phyloP scores from a whole-genome alignment of 2,329 filamentous ascomycete species.

The Onygena corvina region DNA sequence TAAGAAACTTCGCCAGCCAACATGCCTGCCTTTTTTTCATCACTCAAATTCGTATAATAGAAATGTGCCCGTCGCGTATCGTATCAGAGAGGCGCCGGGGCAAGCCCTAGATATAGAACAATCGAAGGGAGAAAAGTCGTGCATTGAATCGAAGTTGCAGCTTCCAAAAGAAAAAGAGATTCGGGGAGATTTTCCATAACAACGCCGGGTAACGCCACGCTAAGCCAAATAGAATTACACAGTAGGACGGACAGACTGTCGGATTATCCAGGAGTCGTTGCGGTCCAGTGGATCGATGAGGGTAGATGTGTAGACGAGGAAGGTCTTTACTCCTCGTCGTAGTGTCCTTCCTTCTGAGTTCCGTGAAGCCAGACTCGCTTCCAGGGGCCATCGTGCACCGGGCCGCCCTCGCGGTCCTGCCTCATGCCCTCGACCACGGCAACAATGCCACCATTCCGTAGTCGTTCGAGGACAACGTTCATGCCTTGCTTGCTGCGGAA shows the following conservation, averaged over 20 bases:
- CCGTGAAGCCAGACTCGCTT: slow-evolving; percentile 33
- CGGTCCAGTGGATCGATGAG: neutral
- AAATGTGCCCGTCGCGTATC: neutral
- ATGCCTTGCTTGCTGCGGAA: slow-evolving; percentile 54
- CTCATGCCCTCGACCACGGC: slow-evolving; percentile 61
- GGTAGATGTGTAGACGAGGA: neutral
- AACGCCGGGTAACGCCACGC: slow-evolving; percentile 13
- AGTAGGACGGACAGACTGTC: neutral
- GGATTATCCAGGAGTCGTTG: neutral
- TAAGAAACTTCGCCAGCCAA: neutral
- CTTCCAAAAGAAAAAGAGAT: slow-evolving; percentile 9
- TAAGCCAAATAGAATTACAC: slow-evolving; percentile 8
- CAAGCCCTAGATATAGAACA: neutral
- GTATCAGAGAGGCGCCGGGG: neutral
- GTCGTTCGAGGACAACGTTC: slow-evolving; percentile 52
- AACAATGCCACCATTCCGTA: slow-evolving; percentile 54
- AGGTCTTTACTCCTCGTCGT: slow-evolving; percentile 9
- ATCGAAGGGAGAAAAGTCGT: slow-evolving; percentile 5
- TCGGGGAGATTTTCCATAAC: slow-evolving; percentile 13
- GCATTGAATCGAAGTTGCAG: neutral
- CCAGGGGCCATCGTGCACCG: slow-evolving; percentile 31
- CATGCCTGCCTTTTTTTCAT: neutral
- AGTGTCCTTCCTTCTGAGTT: slow-evolving; percentile 4
- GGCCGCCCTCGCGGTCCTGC: slow-evolving; percentile 41
- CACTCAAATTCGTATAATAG: neutral